Evolutionary conservation across 192 early-diverging fungal species (phyloP).

Genomic region (Chytriomyces sp.): DNA sequence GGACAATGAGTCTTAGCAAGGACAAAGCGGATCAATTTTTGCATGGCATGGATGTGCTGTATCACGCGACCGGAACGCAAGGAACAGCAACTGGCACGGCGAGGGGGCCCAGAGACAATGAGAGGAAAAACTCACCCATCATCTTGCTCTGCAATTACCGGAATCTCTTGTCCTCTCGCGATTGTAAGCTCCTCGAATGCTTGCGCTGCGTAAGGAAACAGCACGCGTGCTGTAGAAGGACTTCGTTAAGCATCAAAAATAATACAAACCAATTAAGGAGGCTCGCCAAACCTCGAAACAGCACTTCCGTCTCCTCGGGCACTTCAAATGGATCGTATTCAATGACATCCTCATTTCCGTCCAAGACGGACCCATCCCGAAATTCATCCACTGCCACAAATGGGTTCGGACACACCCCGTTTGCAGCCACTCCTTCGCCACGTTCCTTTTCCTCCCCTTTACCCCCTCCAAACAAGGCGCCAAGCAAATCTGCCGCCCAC

Average conservation of each 20-base stretch:
- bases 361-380: background rate
- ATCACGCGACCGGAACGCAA: background rate
- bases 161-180: constrained; percentile 48
- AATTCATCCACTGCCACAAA: too few species aligned
- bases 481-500: too few species aligned
- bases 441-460: too few species aligned
- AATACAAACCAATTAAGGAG: too few species aligned
- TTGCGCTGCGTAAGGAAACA: constrained; percentile 50
- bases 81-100: too few species aligned
- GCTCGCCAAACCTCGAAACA: constrained; percentile 46
- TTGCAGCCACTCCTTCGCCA: too few species aligned
- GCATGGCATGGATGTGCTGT: background rate
- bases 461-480: too few species aligned
- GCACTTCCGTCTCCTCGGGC: constrained; percentile 36
- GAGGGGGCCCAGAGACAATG: too few species aligned
- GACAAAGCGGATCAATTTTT: too few species aligned
- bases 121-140: constrained; percentile 53
- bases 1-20: too few species aligned
- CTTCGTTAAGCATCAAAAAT: background rate
- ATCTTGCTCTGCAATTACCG: constrained; percentile 50
- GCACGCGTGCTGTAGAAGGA: constrained; percentile 39
- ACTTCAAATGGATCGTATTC: constrained; percentile 54
- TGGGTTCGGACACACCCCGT: too few species aligned
- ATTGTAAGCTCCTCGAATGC: constrained; percentile 51
- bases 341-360: constrained; percentile 21